Conservation (phyloP, 495 filamentous ascomycete genomes). For the Xylaria scruposa region DNA sequence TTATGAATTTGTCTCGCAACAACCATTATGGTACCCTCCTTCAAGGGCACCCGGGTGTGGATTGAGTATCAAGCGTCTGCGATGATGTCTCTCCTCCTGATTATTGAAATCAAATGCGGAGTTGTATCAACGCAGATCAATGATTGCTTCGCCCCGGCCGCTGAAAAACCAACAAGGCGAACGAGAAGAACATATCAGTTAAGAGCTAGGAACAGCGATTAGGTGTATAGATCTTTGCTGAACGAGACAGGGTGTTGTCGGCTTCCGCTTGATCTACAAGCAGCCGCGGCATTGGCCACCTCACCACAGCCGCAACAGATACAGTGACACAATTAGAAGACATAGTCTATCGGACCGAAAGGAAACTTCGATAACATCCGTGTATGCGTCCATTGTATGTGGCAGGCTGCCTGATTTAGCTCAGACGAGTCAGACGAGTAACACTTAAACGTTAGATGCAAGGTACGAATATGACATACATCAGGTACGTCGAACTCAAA, state of each 20-base stretch:
- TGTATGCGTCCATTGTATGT: not conserved
- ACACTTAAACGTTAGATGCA: slow-evolving; percentile 7
- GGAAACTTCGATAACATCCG: not conserved
- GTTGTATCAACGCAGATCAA: slow-evolving; percentile 12
- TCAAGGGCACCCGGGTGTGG: slow-evolving; percentile 14
- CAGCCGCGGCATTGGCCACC: not conserved
- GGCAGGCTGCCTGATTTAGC: slow-evolving; percentile 21
- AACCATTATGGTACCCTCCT: slow-evolving; percentile 5
- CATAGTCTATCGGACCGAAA: slow-evolving; percentile 22
- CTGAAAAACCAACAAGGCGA: not conserved
- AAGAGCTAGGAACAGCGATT: not conserved
- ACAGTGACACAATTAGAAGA: slow-evolving; percentile 1
- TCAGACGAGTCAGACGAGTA: not conserved
- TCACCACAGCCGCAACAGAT: slow-evolving; percentile 2
- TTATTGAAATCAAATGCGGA: not conserved
- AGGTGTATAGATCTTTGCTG: slow-evolving; percentile 7
- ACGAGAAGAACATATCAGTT: not conserved
- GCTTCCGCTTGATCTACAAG: slow-evolving; percentile 1
- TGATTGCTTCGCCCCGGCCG: slow-evolving; percentile 14
- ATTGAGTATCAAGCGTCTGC: slow-evolving; percentile 6
- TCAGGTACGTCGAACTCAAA: not conserved
- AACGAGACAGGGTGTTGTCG: slow-evolving; percentile 2
- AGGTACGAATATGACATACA: slow-evolving; percentile 18
- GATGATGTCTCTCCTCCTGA: not conserved
- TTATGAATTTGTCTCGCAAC: slow-evolving; percentile 12